Conservation (phyloP, 805 yeast genomes). For the Wickerhamomyces pijperi region DNA sequence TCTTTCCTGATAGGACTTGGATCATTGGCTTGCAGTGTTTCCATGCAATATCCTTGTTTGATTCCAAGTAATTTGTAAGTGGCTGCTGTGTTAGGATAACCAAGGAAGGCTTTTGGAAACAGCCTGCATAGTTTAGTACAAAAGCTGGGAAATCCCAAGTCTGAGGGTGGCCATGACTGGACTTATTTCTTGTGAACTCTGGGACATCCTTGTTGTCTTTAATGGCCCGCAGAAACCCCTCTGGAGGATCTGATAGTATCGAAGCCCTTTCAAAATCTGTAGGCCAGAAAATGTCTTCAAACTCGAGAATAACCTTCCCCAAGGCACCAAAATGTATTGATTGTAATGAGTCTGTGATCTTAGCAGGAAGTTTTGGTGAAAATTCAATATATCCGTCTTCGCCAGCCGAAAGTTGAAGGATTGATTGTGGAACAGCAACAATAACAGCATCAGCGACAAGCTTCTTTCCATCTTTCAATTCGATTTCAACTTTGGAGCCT, state of each 20-base stretch:
- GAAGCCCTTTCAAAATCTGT: conserved; percentile 37
- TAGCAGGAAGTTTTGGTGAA: conserved; percentile 41
- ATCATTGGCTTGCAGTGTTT: conserved; percentile 38
- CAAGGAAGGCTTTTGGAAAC: conserved; percentile 40
- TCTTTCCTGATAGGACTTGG: conserved; percentile 5
- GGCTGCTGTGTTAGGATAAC: conserved; percentile 65
- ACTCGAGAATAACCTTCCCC: conserved; percentile 67
- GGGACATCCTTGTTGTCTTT: conserved; percentile 3
- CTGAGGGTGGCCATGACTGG: no score
- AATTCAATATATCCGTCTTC: conserved; percentile 41
- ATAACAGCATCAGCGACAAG: conserved; percentile 44
- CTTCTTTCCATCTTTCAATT: conserved; percentile 20
- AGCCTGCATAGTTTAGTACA: conserved; percentile 46
- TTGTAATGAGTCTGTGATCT: conserved; percentile 30
- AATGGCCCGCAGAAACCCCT: conserved; percentile 8
- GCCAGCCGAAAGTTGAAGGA: conserved; percentile 32
- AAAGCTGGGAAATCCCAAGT: conserved; percentile 52
- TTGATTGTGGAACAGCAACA: conserved; percentile 71
- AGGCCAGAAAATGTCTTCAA: conserved; percentile 52
- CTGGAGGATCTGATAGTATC: conserved; percentile 29
- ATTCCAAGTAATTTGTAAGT: conserved; percentile 48
- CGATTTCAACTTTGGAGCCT: conserved; percentile 15
- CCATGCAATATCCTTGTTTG: conserved; percentile 43
- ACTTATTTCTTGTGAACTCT: not conserved
- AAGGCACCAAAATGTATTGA: conserved; percentile 52